These are phyloP conservation scores for Plectosphaerella plurivora DNA, from an alignment of 2,329 filamentous ascomycete genomes.

Conservation along the genomic window DNA sequence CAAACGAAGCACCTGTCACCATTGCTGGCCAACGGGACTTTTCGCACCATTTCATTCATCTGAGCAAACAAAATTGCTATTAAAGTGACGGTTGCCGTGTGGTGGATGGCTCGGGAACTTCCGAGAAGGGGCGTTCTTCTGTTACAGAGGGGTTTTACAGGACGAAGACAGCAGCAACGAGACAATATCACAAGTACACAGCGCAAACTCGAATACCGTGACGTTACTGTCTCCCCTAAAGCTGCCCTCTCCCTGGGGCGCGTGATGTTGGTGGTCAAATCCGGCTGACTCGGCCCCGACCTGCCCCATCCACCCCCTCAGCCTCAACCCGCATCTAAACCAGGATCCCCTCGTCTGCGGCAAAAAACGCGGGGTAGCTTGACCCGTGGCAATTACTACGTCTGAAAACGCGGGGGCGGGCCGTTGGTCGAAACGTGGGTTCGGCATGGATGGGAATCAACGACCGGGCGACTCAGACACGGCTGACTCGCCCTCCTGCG, in stretches of 20 bases:
- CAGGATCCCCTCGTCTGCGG: background rate
- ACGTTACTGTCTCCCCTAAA: too few species aligned
- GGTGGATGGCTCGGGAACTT: too few species aligned
- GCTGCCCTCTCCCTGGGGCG: too few species aligned
- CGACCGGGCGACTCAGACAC: background rate
- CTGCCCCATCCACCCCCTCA: background rate
- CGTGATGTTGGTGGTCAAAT: background rate
- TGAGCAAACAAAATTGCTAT: background rate
- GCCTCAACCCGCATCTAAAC: background rate
- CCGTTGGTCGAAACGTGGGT: background rate
- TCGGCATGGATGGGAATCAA: background rate
- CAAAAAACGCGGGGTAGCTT: conserved; percentile 1
- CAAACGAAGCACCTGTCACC: too few species aligned
- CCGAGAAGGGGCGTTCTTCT: too few species aligned
- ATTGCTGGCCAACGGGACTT: background rate
- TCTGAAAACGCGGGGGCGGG: background rate
- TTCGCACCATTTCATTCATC: background rate
- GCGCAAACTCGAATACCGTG: too few species aligned
- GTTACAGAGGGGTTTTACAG: too few species aligned
- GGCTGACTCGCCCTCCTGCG: background rate
- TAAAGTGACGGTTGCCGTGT: too few species aligned
- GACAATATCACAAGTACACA: too few species aligned
- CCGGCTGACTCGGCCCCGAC: background rate
- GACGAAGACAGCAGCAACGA: too few species aligned
- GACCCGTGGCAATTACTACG: background rate